A percentile compares a stretch with the other conserved stretches of the same genome.
phyloP scores from a whole-genome alignment of 1,139 yeast species.

The Hansenula sp. region DNA sequence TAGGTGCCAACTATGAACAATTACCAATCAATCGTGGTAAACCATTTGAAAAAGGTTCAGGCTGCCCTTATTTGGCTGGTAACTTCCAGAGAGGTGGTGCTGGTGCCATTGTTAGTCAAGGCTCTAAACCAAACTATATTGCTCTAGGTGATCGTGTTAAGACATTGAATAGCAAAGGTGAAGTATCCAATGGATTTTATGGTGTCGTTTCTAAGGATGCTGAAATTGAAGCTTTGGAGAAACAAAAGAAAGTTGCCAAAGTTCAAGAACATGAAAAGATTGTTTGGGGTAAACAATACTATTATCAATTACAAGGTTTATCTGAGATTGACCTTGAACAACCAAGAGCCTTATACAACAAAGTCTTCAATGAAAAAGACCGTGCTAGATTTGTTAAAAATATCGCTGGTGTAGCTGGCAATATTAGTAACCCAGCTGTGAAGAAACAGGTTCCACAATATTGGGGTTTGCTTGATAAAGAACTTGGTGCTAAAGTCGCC shows the following conservation, averaged over 20 bases:
- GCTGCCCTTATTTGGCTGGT: constrained; percentile 28
- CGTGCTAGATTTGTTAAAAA: constrained; percentile 32
- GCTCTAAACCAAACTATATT: constrained; percentile 33
- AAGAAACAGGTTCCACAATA: constrained; percentile 36
- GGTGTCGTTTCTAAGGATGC: constrained; percentile 29
- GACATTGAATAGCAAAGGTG: constrained; percentile 10
- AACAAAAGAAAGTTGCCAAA: constrained; percentile 23
- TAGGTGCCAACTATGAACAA: constrained; percentile 54
- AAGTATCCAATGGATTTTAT: constrained; percentile 16
- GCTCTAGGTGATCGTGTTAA: constrained; percentile 17
- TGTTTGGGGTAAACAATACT: constrained; percentile 33
- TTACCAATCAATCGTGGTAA: constrained; percentile 42
- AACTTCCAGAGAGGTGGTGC: constrained; percentile 40
- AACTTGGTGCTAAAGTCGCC: constrained; percentile 33
- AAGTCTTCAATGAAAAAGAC: constrained; percentile 30
- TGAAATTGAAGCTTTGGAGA: constrained; percentile 22
- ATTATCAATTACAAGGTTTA: constrained; percentile 35
- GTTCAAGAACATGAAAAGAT: constrained; percentile 32
- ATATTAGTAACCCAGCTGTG: constrained; percentile 25
- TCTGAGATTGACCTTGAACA: constrained; percentile 40
- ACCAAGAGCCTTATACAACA: constrained; percentile 37
- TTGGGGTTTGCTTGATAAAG: constrained; percentile 34
- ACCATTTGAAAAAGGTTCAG: constrained; percentile 23
- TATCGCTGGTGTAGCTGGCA: constrained; percentile 35
- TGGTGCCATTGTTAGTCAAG: constrained; percentile 24